Percentiles rank a stretch among this genome's conserved stretches.
Conservation (phyloP, 1,284 basidiomycete species). For the Apiotrichum domesticum region DNA sequence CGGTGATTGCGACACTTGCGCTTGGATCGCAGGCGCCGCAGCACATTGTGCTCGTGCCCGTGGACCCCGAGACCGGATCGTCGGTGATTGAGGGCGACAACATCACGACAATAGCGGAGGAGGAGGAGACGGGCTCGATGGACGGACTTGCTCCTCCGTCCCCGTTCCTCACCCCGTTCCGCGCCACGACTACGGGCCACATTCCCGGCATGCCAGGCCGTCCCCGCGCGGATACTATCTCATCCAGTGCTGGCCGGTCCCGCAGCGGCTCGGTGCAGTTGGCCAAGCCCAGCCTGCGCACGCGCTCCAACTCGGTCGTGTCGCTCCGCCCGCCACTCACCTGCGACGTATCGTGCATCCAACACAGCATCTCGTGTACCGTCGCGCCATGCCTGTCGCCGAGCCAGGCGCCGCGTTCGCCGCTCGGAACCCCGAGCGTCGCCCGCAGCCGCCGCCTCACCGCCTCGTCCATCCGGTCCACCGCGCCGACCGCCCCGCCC, state of each 20-base stretch:
- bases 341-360: constrained; percentile 28
- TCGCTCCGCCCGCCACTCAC: constrained; percentile 32
- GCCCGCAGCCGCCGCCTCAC: constrained; percentile 1
- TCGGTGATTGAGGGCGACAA: background rate
- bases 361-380: background rate
- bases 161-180: background rate
- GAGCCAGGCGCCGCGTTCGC: too few species aligned
- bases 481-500: constrained; percentile 15
- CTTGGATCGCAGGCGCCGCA: constrained; percentile 46
- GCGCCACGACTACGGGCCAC: background rate
- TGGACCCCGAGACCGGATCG: constrained; percentile 11
- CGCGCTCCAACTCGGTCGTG: background rate
- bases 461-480: constrained; percentile 2
- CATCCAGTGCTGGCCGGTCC: background rate
- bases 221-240: background rate
- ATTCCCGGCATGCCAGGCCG: background rate
- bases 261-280: background rate
- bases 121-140: background rate
- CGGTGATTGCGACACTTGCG: constrained; percentile 44
- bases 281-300: background rate
- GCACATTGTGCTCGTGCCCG: constrained; percentile 37
- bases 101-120: background rate
- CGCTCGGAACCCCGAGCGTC: constrained; percentile 11
- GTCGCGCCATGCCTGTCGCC: constrained; percentile 4
- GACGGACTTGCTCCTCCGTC: background rate